phyloP scores from a whole-genome alignment of 495 filamentous ascomycete genomes.

The Penicillium roqueforti region DNA sequence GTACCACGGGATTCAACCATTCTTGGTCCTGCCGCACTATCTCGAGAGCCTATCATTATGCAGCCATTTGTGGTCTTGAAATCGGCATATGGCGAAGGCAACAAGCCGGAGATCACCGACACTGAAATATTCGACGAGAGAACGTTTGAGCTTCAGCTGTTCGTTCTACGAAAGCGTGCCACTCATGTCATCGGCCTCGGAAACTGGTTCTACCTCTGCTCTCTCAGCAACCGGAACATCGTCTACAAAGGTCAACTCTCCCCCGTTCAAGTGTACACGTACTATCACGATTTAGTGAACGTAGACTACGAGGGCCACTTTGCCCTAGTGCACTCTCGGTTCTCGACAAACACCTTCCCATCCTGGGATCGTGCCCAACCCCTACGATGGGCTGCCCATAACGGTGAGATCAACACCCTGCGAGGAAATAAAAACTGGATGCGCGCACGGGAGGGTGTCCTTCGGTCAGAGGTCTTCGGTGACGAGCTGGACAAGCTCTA shows the following conservation, averaged over 20 bases:
- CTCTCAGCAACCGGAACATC: constrained; percentile 97
- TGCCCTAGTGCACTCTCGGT: constrained; percentile 94
- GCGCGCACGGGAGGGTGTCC: constrained; percentile 93
- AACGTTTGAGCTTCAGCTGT: constrained; percentile 89
- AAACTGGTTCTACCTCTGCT: constrained; percentile 99
- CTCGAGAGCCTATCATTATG: constrained; percentile 88
- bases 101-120: constrained; percentile 75
- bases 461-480: constrained; percentile 88
- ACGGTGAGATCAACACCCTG: constrained; percentile 98
- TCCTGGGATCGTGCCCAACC: constrained; percentile 99
- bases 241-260: constrained; percentile 98
- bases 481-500: constrained; percentile 90
- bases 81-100: constrained; percentile 81
- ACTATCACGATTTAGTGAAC: constrained; percentile 96
- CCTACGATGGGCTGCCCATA: constrained; percentile 95
- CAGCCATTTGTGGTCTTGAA: constrained; percentile 93
- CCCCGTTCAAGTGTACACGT: constrained; percentile 96
- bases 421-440: constrained; percentile 99
- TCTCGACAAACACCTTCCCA: constrained; percentile 98
- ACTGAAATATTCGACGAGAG: constrained; percentile 75
- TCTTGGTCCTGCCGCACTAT: constrained; percentile 87
- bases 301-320: constrained; percentile 98
- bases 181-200: constrained; percentile 92
- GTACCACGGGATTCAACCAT: constrained; percentile 90
- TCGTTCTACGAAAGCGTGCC: constrained; percentile 88